Conservation (phyloP, 345 rosid species). For the Eucalyptus camaldulensis region DNA sequence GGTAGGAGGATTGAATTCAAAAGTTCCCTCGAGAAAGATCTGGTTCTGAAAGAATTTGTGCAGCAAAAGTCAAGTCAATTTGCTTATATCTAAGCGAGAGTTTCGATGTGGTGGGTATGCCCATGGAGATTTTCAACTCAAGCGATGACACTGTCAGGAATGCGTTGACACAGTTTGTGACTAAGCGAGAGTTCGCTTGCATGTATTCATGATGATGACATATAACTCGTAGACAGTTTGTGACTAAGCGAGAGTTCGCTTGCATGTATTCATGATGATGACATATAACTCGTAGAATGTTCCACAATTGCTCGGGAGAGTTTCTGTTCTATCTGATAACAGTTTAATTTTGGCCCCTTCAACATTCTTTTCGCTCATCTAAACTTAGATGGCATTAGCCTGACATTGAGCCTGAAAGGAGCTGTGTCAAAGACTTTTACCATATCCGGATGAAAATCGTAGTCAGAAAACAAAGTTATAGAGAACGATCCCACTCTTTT, state of each 20-base stretch:
- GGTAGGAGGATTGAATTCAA: constrained; percentile 12
- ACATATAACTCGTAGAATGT: neutral
- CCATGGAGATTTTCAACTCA: neutral
- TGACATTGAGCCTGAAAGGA: neutral
- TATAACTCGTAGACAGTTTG: neutral
- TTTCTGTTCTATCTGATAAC: neutral
- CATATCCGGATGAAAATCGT: neutral
- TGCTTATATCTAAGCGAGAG: neutral
- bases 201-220: neutral
- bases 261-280: neutral
- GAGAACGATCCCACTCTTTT: neutral
- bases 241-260: too few species aligned
- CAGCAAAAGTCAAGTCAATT: neutral
- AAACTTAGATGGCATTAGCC: neutral
- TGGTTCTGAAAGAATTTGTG: constrained; percentile 1
- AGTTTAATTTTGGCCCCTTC: neutral
- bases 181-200: neutral
- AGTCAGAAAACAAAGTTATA: neutral
- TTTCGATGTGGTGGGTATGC: neutral
- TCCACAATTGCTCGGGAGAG: neutral
- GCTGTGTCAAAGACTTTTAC: neutral
- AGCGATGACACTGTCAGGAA: neutral
- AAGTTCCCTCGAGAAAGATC: neutral
- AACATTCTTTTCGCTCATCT: neutral
- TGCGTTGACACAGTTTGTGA: neutral